Conservation (phyloP, 1,139 yeast genomes). For the Magnusiomyces magnusii region DNA sequence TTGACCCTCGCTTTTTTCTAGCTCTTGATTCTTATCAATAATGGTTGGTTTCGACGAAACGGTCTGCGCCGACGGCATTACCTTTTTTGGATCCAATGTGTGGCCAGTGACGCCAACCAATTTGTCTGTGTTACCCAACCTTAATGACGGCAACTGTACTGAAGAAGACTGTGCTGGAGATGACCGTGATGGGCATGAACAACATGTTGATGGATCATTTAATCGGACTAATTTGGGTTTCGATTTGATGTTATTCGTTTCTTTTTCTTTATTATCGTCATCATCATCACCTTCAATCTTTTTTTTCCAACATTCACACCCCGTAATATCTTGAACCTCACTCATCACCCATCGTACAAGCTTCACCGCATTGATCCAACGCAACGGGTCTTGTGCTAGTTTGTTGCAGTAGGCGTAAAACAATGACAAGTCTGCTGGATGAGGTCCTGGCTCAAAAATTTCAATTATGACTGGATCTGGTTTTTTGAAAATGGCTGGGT, state of each 20-base stretch:
- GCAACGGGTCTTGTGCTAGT: background rate
- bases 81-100: background rate
- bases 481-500: background rate
- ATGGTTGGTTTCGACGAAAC: background rate
- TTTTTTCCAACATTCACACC: background rate
- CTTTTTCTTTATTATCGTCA: background rate
- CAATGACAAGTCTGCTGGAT: slow-evolving; percentile 10
- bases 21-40: background rate
- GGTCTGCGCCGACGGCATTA: background rate
- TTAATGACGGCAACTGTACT: background rate
- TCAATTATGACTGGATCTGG: background rate
- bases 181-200: too few relatives aligned
- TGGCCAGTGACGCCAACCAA: background rate
- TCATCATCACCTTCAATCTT: background rate
- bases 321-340: background rate
- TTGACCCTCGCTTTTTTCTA: too few relatives aligned
- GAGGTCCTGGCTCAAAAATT: slow-evolving; percentile 10
- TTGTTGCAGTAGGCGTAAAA: slow-evolving; percentile 5
- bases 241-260: background rate
- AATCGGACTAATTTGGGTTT: background rate
- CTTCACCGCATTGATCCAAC: slow-evolving; percentile 8
- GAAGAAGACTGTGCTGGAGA: too few relatives aligned
- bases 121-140: background rate
- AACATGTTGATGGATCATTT: background rate
- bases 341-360: slow-evolving; percentile 8